Percentiles rank a stretch among this genome's conserved stretches.
phyloP scores from a whole-genome alignment of 345 rosid genomes.

The Cardamine occulta region DNA sequence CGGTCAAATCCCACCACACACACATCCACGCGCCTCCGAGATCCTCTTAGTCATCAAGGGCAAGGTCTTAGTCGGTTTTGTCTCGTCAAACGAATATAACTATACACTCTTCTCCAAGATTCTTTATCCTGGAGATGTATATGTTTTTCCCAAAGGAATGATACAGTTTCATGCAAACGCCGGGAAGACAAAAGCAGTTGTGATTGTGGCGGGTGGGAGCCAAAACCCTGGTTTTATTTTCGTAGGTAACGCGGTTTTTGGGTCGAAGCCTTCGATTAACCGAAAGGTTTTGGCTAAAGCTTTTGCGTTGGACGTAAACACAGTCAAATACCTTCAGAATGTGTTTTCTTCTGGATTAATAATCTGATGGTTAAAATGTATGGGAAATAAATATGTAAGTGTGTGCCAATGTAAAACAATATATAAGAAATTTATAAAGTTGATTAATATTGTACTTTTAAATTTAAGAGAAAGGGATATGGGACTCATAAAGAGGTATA shows the following conservation, averaged over 20 bases:
- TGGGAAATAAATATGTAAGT: neutral
- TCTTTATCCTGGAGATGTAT: constrained; percentile 42
- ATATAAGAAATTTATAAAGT: too few relatives aligned
- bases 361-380: neutral
- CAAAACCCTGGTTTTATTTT: constrained; percentile 6
- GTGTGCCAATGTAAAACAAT: too few relatives aligned
- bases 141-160: constrained; percentile 35
- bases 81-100: constrained; percentile 34
- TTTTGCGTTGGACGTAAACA: constrained; percentile 40
- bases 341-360: neutral
- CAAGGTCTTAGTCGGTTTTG: constrained; percentile 41
- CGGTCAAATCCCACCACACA: constrained; percentile 49
- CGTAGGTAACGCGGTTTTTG: constrained; percentile 31
- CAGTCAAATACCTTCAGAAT: constrained; percentile 29
- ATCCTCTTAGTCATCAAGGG: constrained; percentile 37
- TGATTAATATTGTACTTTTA: too few relatives aligned
- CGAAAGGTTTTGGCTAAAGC: constrained; percentile 43
- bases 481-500: too few relatives aligned
- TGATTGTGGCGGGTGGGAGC: neutral
- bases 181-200: constrained; percentile 19
- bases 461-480: too few relatives aligned
- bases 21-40: constrained; percentile 41
- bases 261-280: constrained; percentile 35
- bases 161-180: constrained; percentile 44
- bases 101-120: constrained; percentile 39